Base-by-base conservation (phyloP, 257 asterid species). In the Solanum chmielewskii region DNA sequence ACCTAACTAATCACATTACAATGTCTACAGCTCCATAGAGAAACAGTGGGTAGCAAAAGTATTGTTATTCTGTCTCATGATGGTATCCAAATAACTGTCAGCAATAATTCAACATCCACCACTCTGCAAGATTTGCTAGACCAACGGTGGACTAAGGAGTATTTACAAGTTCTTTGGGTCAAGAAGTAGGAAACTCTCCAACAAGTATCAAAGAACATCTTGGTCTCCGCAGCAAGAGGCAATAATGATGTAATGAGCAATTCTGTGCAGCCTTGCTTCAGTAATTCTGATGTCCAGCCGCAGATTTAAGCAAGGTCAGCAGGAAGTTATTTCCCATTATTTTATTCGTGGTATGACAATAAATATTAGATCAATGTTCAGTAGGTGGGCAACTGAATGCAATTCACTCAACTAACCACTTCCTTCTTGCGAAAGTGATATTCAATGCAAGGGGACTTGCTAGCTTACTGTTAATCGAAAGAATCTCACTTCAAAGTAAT, bases 151-250 rank as follows among this genome's bases (percentile, higher is more conserved):
- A 49, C 44, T 6, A 29, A 45, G 84, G 64, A 45, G 69, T 49
- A 31, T 81, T 20, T 18, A 49, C 25, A 49, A 81, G 85, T 18
- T 81, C 12, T 81, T 49, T 20, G 20, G 85, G 42, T 81, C 31
- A 81, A 49, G 45, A 81, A 49, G 31, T 31, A 49, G 45, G 85
- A 81, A 81, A 12, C 45, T 31, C 66, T 47, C 85, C 29, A 81
- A 49, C 69, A 18, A 49, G 31, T 81, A 95, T 95, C 88, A 97
- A 90, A 87, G 98, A 95, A 69, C 97, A 98, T 96, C 96, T 93
- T 97, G 98, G 82, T 97, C 98, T 97, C 98, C 86, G 94, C 96
- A 31, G 98, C 95, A 81, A 94, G 98, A 78, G 98, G 98, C 91
- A 95, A 90, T 84, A 98, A 97, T 80, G 99, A 98, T 45, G 98